These are phyloP conservation scores for Fusarium liriodendri DNA, from an alignment of 2,329 filamentous ascomycete genomes.

Conservation along the genomic window DNA sequence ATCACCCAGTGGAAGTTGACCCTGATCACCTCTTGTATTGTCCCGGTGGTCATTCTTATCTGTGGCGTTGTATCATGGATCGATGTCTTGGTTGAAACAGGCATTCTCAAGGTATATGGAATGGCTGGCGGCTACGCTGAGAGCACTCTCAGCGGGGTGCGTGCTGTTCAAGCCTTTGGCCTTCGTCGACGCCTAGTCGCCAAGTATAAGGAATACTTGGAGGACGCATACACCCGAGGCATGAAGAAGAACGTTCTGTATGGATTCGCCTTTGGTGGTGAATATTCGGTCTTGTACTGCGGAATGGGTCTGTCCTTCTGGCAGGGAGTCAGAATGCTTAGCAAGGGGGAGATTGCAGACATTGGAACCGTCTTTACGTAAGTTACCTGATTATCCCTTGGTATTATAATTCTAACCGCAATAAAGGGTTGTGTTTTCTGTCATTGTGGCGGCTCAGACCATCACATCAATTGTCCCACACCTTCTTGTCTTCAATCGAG, in stretches of 20 bases:
- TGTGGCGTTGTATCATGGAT: constrained; percentile 39
- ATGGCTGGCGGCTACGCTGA: constrained; percentile 48
- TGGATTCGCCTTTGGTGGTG: background rate
- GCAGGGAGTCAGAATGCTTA: constrained; percentile 53
- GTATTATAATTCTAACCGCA: constrained; percentile 2
- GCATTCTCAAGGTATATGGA: constrained; percentile 45
- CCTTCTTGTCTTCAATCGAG: constrained; percentile 47
- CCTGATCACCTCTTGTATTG: constrained; percentile 47
- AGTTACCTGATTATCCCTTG: background rate
- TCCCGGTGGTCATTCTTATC: constrained; percentile 38
- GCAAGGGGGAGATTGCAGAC: constrained; percentile 47
- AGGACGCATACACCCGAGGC: constrained; percentile 40
- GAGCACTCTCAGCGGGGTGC: constrained; percentile 46
- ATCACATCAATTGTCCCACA: constrained; percentile 49
- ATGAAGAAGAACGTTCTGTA: background rate
- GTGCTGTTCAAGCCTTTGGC: constrained; percentile 54
- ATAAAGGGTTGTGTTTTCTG: constrained; percentile 51
- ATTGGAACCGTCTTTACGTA: constrained; percentile 39
- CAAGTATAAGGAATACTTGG: constrained; percentile 50
- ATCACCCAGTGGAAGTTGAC: constrained; percentile 54
- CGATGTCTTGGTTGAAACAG: constrained; percentile 34
- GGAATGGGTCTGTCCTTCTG: constrained; percentile 55
- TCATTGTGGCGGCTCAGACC: constrained; percentile 48
- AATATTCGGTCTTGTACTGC: constrained; percentile 47
- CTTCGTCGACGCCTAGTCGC: constrained; percentile 48